A percentile compares a stretch with the other conserved stretches of the same genome.
Conservation (phyloP, 805 yeast species). For the Nakazawaea molendinolei region DNA sequence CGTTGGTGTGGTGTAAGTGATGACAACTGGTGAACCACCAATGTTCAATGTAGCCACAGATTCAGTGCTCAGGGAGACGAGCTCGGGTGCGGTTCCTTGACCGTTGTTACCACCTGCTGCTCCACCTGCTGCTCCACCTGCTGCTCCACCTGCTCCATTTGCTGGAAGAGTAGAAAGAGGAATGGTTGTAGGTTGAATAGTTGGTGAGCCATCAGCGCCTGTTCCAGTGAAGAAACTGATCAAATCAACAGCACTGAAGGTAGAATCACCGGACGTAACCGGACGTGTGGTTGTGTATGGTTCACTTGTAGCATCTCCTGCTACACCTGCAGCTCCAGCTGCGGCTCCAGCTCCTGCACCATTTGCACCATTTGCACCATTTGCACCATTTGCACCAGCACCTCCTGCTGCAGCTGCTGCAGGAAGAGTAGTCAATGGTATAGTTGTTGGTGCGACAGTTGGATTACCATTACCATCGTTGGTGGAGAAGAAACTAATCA, state of each 20-base stretch:
- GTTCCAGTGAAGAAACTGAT: slow-evolving; percentile 4
- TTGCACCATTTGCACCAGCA: neutral
- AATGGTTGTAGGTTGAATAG: neutral
- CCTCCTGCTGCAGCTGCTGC: neutral
- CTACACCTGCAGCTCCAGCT: neutral
- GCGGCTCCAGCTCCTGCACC: neutral
- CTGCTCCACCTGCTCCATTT: too few species aligned
- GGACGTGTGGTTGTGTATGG: slow-evolving; percentile 6
- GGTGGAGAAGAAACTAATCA: slow-evolving; percentile 4
- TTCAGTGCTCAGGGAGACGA: neutral
- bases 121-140: too few species aligned
- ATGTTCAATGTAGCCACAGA: neutral
- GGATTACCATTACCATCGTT: slow-evolving; percentile 1
- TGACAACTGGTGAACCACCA: neutral
- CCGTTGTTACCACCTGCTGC: too few species aligned
- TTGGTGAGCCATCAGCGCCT: neutral
- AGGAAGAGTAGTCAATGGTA: slow-evolving; percentile 3
- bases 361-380: neutral
- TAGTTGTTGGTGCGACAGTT: slow-evolving; percentile 6
- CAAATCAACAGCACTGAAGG: slow-evolving; percentile 2
- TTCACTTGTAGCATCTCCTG: neutral
- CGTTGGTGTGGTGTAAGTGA: neutral
- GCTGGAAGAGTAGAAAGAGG: neutral
- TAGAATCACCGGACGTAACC: slow-evolving; percentile 2
- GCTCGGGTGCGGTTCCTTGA: neutral